A percentile compares a stretch with the other conserved stretches of the same genome.
phyloP scores from a whole-genome alignment of 805 yeast genomes.

The Monosporozyma servazzii region DNA sequence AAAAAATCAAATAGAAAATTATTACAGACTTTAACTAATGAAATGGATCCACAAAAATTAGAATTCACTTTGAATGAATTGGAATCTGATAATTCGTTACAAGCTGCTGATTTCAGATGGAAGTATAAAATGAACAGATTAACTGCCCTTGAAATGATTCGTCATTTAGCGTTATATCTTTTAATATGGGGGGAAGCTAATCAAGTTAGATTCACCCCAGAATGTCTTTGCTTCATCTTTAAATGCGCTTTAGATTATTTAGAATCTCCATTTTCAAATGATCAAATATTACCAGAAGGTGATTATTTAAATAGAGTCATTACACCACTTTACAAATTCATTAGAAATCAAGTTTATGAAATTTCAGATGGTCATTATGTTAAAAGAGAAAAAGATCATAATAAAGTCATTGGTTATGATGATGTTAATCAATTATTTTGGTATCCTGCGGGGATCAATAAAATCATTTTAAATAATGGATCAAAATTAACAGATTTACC shows the following conservation, averaged over 20 bases:
- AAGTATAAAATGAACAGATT: constrained; percentile 66
- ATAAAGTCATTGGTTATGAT: constrained; percentile 81
- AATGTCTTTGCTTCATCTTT: constrained; percentile 85
- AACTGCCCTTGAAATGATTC: constrained; percentile 68
- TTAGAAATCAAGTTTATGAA: constrained; percentile 76
- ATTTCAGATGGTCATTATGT: constrained; percentile 72
- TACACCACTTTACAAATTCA: constrained; percentile 77
- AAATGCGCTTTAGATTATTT: constrained; percentile 91
- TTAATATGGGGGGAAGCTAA: constrained; percentile 87
- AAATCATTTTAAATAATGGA: constrained; percentile 77
- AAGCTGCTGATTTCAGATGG: constrained; percentile 79
- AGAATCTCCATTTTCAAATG: constrained; percentile 77
- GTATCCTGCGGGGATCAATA: constrained; percentile 98
- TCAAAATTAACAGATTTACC: constrained; percentile 86
- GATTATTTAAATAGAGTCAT: constrained; percentile 86
- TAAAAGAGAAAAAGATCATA: constrained; percentile 80
- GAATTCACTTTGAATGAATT: constrained; percentile 52
- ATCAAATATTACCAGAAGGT: constrained; percentile 74
- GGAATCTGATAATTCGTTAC: constrained; percentile 78
- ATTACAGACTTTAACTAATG: constrained; percentile 9
- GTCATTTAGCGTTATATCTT: constrained; percentile 67
- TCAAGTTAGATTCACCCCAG: constrained; percentile 88
- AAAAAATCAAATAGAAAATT: constrained; percentile 34
- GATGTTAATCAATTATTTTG: constrained; percentile 98
- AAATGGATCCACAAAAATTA: constrained; percentile 35